phyloP scores from a whole-genome alignment of 2,329 filamentous ascomycete species.

The Ophiostoma himal-ulmi region DNA sequence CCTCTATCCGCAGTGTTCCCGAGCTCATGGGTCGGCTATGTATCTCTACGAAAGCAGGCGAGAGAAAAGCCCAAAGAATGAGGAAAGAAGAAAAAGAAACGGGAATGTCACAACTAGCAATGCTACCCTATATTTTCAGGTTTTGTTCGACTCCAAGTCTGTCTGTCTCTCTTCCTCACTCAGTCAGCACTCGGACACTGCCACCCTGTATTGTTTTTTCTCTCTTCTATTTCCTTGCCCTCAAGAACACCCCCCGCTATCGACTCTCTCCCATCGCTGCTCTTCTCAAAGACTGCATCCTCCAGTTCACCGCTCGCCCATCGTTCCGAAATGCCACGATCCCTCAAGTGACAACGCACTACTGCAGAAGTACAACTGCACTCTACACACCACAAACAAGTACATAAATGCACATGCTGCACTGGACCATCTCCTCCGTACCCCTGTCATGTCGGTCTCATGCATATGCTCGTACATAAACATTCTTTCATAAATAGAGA shows the following conservation, averaged over 20 bases:
- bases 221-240: not conserved
- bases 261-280: not conserved
- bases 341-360: not conserved
- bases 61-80: not conserved
- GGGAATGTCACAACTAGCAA: not conserved
- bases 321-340: not conserved
- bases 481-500: not conserved
- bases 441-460: not conserved
- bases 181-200: not conserved
- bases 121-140: not conserved
- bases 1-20: not conserved
- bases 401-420: not conserved
- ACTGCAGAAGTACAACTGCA: not conserved
- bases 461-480: slow-evolving; percentile 1
- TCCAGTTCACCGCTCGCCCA: not conserved
- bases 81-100: not conserved
- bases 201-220: not conserved
- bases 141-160: not conserved
- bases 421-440: not conserved
- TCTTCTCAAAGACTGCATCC: not conserved
- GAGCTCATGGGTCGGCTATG: not conserved
- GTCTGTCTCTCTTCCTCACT: not conserved
- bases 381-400: not conserved
- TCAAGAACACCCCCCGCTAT: not conserved
- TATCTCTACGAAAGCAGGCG: not conserved